These are phyloP conservation scores for Thelephora aurantiotincta DNA, from an alignment of 768 basidiomycete species.

Conservation along the genomic window DNA sequence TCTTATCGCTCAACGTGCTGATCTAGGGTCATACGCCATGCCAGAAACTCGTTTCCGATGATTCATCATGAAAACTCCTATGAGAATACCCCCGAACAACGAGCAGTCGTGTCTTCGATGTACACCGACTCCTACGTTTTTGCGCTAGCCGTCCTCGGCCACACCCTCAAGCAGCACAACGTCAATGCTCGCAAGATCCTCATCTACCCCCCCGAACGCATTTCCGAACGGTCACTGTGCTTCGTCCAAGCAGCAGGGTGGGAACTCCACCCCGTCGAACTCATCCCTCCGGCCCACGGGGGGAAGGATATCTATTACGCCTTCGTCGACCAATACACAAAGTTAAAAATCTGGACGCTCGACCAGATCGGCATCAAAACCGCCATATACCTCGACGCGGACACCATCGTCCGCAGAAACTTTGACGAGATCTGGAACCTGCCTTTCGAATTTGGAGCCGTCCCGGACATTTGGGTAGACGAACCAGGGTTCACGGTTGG, in stretches of 20 bases:
- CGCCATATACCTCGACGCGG: conserved; percentile 22
- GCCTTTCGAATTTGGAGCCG: conserved; percentile 21
- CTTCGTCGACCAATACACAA: conserved; percentile 23
- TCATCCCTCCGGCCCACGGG: conserved; percentile 19
- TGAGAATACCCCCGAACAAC: conserved; percentile 4
- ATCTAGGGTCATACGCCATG: neutral
- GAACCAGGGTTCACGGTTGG: conserved; percentile 14
- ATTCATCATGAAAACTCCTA: neutral
- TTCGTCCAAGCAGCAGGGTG: conserved; percentile 17
- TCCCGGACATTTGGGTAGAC: conserved; percentile 17
- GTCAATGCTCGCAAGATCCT: conserved; percentile 17
- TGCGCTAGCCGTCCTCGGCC: conserved; percentile 18
- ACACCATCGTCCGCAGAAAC: conserved; percentile 18
- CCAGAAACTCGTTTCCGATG: neutral
- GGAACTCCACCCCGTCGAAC: conserved; percentile 14
- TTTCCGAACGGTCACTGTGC: conserved; percentile 18
- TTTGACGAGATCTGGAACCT: conserved; percentile 22
- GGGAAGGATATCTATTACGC: conserved; percentile 15
- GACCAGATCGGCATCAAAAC: conserved; percentile 15
- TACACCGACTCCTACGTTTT: conserved; percentile 19
- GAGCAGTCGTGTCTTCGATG: conserved; percentile 18
- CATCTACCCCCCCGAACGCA: conserved; percentile 17
- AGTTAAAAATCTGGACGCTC: conserved; percentile 21
- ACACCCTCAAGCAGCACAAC: conserved; percentile 15
- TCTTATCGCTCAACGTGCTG: no score